phyloP scores from a whole-genome alignment of 2,329 filamentous ascomycete genomes.

The Cytospora piceae region DNA sequence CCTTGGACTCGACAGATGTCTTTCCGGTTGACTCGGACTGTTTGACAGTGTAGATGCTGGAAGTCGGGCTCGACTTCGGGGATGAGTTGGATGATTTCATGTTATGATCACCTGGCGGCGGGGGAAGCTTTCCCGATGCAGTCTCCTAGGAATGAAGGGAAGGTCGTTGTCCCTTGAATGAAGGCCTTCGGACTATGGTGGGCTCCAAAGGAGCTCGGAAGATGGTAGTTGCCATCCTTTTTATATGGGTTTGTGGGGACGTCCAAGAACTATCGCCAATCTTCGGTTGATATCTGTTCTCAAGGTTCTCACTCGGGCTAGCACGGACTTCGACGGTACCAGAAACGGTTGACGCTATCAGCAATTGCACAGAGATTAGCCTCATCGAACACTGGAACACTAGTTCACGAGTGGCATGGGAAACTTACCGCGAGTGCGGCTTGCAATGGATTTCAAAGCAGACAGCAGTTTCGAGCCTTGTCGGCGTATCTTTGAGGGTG shows the following conservation, averaged over 20 bases:
- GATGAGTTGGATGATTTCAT: constrained; percentile 27
- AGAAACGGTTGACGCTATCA: constrained; percentile 23
- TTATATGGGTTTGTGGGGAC: constrained; percentile 27
- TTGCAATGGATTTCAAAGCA: constrained; percentile 39
- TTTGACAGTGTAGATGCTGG: constrained; percentile 33
- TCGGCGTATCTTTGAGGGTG: constrained; percentile 44
- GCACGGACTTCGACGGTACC: constrained; percentile 22
- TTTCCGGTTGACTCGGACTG: constrained; percentile 40
- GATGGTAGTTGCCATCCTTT: constrained; percentile 46
- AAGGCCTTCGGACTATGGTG: constrained; percentile 48
- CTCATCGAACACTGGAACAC: not conserved
- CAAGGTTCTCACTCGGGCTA: not conserved
- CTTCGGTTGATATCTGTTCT: constrained; percentile 29
- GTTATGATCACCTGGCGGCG: constrained; percentile 13
- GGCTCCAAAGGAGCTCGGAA: constrained; percentile 45
- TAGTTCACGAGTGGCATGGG: too few relatives aligned
- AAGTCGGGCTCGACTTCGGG: constrained; percentile 34
- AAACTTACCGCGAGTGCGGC: constrained; percentile 32
- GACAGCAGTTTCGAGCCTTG: constrained; percentile 48
- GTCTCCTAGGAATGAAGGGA: constrained; percentile 43
- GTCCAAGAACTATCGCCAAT: not conserved
- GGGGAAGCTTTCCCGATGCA: constrained; percentile 31
- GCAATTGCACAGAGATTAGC: not conserved
- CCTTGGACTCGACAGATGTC: constrained; percentile 48
- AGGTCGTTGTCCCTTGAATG: constrained; percentile 42